phyloP scores from a whole-genome alignment of 805 yeast genomes.

The Pichia pseudocactophila region DNA sequence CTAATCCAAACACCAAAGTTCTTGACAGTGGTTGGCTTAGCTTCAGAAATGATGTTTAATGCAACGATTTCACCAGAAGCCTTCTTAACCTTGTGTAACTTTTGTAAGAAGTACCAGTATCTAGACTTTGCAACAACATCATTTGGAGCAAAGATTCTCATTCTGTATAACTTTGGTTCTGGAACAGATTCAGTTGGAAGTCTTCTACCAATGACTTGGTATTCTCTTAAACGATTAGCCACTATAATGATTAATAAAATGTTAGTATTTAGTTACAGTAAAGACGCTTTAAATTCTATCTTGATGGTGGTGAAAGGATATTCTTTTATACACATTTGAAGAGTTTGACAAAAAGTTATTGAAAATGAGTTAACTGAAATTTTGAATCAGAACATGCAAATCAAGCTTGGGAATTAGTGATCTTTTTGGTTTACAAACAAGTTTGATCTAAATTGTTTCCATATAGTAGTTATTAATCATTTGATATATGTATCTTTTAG shows the following conservation, averaged over 20 bases:
- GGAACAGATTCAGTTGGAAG: slow-evolving; percentile 98
- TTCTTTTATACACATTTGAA: background rate
- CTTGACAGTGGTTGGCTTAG: slow-evolving; percentile 98
- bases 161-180: slow-evolving; percentile 99
- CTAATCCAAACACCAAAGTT: slow-evolving; percentile 99
- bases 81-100: slow-evolving; percentile 98
- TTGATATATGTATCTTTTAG: too few relatives aligned
- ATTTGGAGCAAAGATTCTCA: slow-evolving; percentile 99
- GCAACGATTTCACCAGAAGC: slow-evolving; percentile 99
- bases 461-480: too few relatives aligned
- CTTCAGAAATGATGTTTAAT: slow-evolving; percentile 83
- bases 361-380: background rate
- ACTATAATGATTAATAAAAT: slow-evolving; percentile 29
- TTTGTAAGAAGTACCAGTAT: slow-evolving; percentile 99
- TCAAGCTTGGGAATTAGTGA: too few relatives aligned
- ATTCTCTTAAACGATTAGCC: slow-evolving; percentile 93
- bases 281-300: too few relatives aligned
- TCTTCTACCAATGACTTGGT: slow-evolving; percentile 99
- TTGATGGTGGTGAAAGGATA: too few relatives aligned
- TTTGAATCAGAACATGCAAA: too few relatives aligned
- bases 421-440: too few relatives aligned
- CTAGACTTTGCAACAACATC: slow-evolving; percentile 99
- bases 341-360: too few relatives aligned
- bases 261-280: slow-evolving; percentile 3
- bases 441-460: too few relatives aligned